Base-by-base conservation (phyloP, 495 filamentous ascomycete species). In the Trichoderma virens region DNA sequence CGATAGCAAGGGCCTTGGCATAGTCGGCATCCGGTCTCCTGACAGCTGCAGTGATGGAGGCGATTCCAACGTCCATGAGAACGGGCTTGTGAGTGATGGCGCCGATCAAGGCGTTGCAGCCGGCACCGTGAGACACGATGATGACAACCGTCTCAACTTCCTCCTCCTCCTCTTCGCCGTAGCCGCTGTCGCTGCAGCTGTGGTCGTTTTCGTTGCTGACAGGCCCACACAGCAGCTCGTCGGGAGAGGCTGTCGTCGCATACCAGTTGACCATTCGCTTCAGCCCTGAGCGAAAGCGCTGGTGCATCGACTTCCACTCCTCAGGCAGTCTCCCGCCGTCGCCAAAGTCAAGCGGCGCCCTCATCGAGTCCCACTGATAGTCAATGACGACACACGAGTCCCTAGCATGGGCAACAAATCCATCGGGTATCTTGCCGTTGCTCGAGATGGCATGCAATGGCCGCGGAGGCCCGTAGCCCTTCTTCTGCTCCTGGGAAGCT, bases 261-360 rank as follows among this genome's bases (percentile, higher is more conserved):
- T 97, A 97, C 91, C 91, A 97, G 59, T 84, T 76, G 2, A 98
- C 76, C 79, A 98, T 82, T 18, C 82, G 79, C 61, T 88, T 83
- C 61, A 96, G 74, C 1, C 93, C 93, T 65, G 81, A 83, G 35
- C 90, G 82, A 65, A 98, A 94, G 25, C 94, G 83, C 70, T 85
- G 88, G 72, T 98, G 95, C 93, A 99, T 97, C 3, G 82, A 74
- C 41, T 90, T 88, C 94, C 94, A 99, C 75, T 98, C 94, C 70
- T 99, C 94, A 0, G 90, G 92, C 65, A 90, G 89, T 27, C 89
- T 84, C 13, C 92, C 95, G 0, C 94, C 94, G 67, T 90, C 83
- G 16, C 92, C 94, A 88, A 93, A 96, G 31, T 86, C 78, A 28
- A 86, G 80, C 0, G 89, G 85, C 1, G 80, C 78, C 47, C 88